Percentiles rank a stretch among this genome's conserved stretches.
Conservation (phyloP, 768 basidiomycete genomes). For the Suillus ampliporus region DNA sequence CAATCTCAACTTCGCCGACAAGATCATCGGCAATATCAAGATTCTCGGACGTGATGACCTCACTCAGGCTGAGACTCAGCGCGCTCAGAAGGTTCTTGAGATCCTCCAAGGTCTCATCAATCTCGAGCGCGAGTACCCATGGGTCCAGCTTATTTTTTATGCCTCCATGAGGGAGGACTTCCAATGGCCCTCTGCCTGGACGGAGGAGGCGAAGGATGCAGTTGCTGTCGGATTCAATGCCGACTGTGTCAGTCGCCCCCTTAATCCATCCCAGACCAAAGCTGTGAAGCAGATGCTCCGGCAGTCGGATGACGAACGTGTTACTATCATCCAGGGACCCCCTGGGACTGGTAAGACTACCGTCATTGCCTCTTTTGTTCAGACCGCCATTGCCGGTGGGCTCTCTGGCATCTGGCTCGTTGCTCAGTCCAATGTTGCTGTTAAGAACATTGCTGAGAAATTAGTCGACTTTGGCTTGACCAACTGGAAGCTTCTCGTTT, state of each 20-base stretch:
- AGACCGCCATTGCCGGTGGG: slow-evolving; percentile 46
- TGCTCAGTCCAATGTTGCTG: slow-evolving; percentile 87
- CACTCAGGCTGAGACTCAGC: slow-evolving; percentile 61
- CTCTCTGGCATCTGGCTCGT: slow-evolving; percentile 73
- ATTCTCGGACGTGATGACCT: slow-evolving; percentile 60
- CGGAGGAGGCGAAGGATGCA: slow-evolving; percentile 23
- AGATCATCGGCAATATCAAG: slow-evolving; percentile 42
- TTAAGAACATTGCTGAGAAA: slow-evolving; percentile 90
- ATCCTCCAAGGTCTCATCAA: slow-evolving; percentile 41
- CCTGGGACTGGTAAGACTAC: slow-evolving; percentile 79
- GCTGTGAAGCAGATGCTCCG: slow-evolving; percentile 47
- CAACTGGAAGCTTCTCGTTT: slow-evolving; percentile 73
- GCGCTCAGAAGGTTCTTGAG: slow-evolving; percentile 34
- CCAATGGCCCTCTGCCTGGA: slow-evolving; percentile 44
- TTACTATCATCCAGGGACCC: slow-evolving; percentile 53
- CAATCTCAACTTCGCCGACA: slow-evolving; percentile 34
- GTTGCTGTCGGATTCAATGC: slow-evolving; percentile 23
- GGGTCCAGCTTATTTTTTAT: slow-evolving; percentile 43
- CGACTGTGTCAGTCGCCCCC: slow-evolving; percentile 30
- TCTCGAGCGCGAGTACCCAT: slow-evolving; percentile 40
- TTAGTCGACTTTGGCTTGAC: slow-evolving; percentile 58
- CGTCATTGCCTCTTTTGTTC: slow-evolving; percentile 69
- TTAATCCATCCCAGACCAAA: slow-evolving; percentile 46
- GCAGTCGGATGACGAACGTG: slow-evolving; percentile 36
- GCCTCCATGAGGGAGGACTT: slow-evolving; percentile 30